Evolutionary conservation across 805 yeast genomes (phyloP), one percentile per base, ranked within the genome.

Genomic region (Metschnikowia matae): DNA sequence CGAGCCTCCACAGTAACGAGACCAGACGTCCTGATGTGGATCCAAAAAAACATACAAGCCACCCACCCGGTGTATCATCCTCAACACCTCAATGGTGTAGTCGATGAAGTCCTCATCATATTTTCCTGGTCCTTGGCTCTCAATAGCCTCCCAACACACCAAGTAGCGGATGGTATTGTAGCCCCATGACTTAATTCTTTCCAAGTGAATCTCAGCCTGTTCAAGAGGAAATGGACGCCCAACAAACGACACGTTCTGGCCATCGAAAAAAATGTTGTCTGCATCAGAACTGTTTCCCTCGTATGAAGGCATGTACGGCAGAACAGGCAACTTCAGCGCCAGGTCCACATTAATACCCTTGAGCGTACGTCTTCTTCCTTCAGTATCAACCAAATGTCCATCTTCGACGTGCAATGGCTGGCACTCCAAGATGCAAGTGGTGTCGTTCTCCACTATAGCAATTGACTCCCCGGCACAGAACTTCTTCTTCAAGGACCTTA

Each of bases 11-110:
- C 83, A 73, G 62, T 77, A 87, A 44, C 97, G 78, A 1, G 94
- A 84, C 97, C 97, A 91, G 11, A 85, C 95, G 64, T 91, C 97
- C 65, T 91, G 97, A 64, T 91, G 97, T 0, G 95, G 89, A 62
- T 91, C 97, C 56, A 91, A 63, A 57, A 87, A 83, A 6, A 89
- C 88, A 59, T 85, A 87, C 17, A 90, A 63, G 0, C 91, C 92
- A 1, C 94, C 96, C 29, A 82, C 71, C 17, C 74, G 62, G 42
- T 79, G 74, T 13, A 87, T 76, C 6, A 81, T 77, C 48, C 75
- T 71, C 48, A 91, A 66, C 4, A 89, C 69, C 48, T 82, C 71
- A 39, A 85, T 70, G 0, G 94, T 82, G 64, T 84, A 88, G 26
- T 83, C 81, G 45, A 89, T 77, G 60, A 80, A 91, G 17, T 82